Percentiles rank a stretch among this genome's conserved stretches.
These are phyloP conservation scores for Aspergillus diversus DNA, from an alignment of 495 filamentous ascomycete genomes.

Conservation along the genomic window DNA sequence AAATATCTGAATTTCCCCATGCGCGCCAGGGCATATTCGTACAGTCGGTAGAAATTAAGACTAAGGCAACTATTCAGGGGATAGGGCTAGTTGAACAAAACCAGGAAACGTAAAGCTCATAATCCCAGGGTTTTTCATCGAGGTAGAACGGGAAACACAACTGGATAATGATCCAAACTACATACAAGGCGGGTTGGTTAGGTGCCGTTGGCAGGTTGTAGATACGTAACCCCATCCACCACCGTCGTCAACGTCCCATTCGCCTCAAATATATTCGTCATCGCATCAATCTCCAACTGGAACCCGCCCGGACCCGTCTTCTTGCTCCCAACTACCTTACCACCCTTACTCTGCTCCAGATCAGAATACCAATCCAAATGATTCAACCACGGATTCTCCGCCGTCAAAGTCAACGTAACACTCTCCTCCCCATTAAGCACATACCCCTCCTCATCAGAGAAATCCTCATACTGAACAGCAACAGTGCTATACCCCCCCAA, in stretches of 20 bases:
- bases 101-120: too few relatives aligned
- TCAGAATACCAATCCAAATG: constrained; percentile 29
- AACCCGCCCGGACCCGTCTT: constrained; percentile 27
- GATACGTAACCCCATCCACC: constrained; percentile 25
- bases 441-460: constrained; percentile 27
- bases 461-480: constrained; percentile 25
- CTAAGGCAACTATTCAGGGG: too few relatives aligned
- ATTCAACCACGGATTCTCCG: constrained; percentile 11
- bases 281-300: constrained; percentile 24
- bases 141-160: too few relatives aligned
- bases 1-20: too few relatives aligned
- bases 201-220: constrained; percentile 30
- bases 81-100: too few relatives aligned
- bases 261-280: constrained; percentile 29
- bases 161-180: too few relatives aligned
- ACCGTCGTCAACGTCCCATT: constrained; percentile 32
- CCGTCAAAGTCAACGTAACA: constrained; percentile 7
- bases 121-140: too few relatives aligned
- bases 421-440: constrained; percentile 24
- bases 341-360: constrained; percentile 17
- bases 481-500: constrained; percentile 15
- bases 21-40: too few relatives aligned
- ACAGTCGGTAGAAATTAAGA: too few relatives aligned
- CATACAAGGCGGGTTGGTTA: too few relatives aligned
- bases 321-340: constrained; percentile 21